Conservation (phyloP, 768 basidiomycete genomes). For the Amanita rubescens region DNA sequence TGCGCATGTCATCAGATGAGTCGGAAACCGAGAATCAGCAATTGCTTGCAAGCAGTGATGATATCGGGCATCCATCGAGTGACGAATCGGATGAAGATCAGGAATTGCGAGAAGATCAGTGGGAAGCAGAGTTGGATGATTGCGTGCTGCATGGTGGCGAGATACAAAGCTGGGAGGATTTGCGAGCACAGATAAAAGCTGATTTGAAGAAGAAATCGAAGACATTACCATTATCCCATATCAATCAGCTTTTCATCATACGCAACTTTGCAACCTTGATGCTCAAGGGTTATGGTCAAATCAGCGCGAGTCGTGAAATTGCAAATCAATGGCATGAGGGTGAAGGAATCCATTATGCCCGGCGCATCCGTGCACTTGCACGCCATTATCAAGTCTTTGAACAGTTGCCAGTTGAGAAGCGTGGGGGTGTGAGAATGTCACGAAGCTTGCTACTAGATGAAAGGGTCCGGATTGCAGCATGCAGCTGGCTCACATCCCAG, state of each 20-base stretch:
- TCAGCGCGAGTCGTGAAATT: constrained; percentile 26
- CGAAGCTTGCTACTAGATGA: constrained; percentile 18
- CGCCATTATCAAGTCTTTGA: constrained; percentile 30
- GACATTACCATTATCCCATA: constrained; percentile 15
- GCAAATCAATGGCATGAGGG: constrained; percentile 31
- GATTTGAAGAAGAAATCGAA: constrained; percentile 22
- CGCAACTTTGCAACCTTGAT: constrained; percentile 27
- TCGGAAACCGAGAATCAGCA: not conserved
- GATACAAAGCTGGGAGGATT: constrained; percentile 18
- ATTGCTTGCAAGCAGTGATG: not conserved
- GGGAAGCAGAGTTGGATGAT: constrained; percentile 17
- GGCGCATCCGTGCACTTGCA: constrained; percentile 21
- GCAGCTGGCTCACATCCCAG: constrained; percentile 16
- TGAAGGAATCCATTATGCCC: constrained; percentile 21
- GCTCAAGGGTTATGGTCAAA: constrained; percentile 22
- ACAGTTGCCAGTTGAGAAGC: constrained; percentile 21
- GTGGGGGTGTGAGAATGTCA: constrained; percentile 15
- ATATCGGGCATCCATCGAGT: not conserved
- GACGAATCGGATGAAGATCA: not conserved
- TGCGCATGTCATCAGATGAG: too few species aligned
- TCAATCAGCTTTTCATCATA: constrained; percentile 27
- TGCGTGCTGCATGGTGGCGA: constrained; percentile 6
- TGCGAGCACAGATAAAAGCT: constrained; percentile 22
- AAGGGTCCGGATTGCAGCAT: constrained; percentile 9
- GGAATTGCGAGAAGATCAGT: constrained; percentile 10